Evolutionary conservation across 306 rosid species (phyloP), one percentile per base, ranked within the genome.

Genomic region (Oemleria cerasiformis): DNA sequence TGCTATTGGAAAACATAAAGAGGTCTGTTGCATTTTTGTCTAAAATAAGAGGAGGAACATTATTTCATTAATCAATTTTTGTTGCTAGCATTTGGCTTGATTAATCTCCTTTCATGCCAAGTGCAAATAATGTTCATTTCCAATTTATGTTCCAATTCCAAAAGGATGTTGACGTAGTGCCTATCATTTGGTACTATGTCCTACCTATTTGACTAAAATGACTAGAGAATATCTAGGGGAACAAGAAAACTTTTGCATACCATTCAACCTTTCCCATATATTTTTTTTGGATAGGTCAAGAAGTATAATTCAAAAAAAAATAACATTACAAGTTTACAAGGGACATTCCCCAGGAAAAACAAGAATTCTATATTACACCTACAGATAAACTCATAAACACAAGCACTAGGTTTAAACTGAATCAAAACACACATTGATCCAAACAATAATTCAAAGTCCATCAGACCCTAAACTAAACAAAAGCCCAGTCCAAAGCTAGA

Each of bases 181-280:
- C 40, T 1, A 3, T 25, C 38, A 0, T 36, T 38, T 34, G 43
- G 63, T 40, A 0, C 51, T 0, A 25, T 20, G 20, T 12, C 73
- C 49, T 69, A 55, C 16, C 63, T 19, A 50, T n/a, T 30, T 50
- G 48, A 51, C 61, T 51, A 13, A 21, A 21, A 51, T 51, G 63
- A 9, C 34, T 8, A n/a, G 63, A 41, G 21, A 50, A 11, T 48
- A 30, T 67, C 6, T 16, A 15, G 21, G 23, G 20, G 72, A 23
- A 41, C 9, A 36, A 7, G 39, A n/a, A 12, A 48, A 16, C 9
- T 47, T 20, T 38, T 67, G 36, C 7, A 38, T 20, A 0, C 56
- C 6, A n/a, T 68, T 68, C 21, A 68, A 53, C 15, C 23, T 70
- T 70, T 19, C 47, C n/a, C n/a, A n/a, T n/a, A n/a, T n/a, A n/a